Evolutionary conservation across 352 stramenopile species (phyloP).

Genomic region (Globisporangium carolinianum): DNA sequence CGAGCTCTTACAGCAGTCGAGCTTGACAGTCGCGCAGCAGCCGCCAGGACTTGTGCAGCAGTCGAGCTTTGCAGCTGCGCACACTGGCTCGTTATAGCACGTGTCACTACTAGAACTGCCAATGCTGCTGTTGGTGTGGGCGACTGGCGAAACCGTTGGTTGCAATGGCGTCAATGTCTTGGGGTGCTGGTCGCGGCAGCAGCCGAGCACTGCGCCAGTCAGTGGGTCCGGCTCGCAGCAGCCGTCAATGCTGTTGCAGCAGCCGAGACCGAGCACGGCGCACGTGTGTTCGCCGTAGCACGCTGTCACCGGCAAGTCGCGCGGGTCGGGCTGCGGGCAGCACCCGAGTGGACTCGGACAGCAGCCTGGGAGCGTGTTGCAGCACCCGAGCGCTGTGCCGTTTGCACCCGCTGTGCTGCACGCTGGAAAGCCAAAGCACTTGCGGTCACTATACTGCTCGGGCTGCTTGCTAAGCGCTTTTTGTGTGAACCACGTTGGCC

Average conservation of each 20-base stretch:
- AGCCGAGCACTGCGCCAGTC: slow-evolving; percentile 40
- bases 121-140: slow-evolving; percentile 5
- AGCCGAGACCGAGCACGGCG: slow-evolving; percentile 43
- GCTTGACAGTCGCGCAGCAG: slow-evolving; percentile 30
- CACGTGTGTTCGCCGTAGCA: slow-evolving; percentile 64
- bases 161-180: slow-evolving; percentile 18
- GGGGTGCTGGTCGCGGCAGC: slow-evolving; percentile 56
- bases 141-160: too few species aligned
- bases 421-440: slow-evolving; percentile 61
- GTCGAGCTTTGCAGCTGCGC: slow-evolving; percentile 30
- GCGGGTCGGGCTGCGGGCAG: slow-evolving; percentile 43
- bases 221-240: slow-evolving; percentile 55
- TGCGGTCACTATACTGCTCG: slow-evolving; percentile 27
- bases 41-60: slow-evolving; percentile 34
- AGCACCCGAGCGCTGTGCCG: slow-evolving; percentile 55
- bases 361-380: slow-evolving; percentile 57
- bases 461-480: slow-evolving; percentile 24
- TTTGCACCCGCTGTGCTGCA: slow-evolving; percentile 52
- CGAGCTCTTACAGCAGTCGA: slow-evolving; percentile 26
- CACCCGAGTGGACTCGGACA: slow-evolving; percentile 59
- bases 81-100: slow-evolving; percentile 37
- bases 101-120: background rate
- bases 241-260: slow-evolving; percentile 64
- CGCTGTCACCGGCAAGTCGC: slow-evolving; percentile 35
- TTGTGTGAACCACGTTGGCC: slow-evolving; percentile 58